Evolutionary conservation across 768 basidiomycete species (phyloP), one percentile per base, ranked within the genome.

Genomic region (Amanita inopinata): DNA sequence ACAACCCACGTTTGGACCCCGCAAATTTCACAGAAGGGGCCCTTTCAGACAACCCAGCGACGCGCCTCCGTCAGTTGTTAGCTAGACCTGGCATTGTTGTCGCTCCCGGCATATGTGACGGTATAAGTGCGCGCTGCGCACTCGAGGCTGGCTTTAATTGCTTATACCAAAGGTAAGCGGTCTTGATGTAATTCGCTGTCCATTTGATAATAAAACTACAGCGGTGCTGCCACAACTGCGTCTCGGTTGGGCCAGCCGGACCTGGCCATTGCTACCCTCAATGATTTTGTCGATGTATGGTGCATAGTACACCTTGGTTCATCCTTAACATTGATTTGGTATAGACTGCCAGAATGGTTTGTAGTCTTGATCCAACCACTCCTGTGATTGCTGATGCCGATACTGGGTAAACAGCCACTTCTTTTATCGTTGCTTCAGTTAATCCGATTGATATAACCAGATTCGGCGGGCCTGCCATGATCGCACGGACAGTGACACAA

Each of bases 311-410:
- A n/a, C n/a, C n/a, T n/a, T n/a, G n/a, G n/a, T n/a, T n/a, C n/a
- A n/a, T n/a, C n/a, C n/a, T n/a, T n/a, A n/a, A n/a, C n/a, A n/a
- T n/a, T n/a, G n/a, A n/a, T n/a, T n/a, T n/a, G n/a, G n/a, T n/a
- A 33, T 40, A 76, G 73, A 74, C 73, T 39, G 82, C 76, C 2
- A 73, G 76, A 54, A 81, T 83, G 78, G 78, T 84, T 40, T 78
- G 76, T 60, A 65, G 76, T 38, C 51, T 85, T 34, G 64, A 76
- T 51, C 81, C 82, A 0, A 67, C 73, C 1, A 65, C 71, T 0
- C 83, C 83, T 0, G 76, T 87, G 14, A 85, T 87, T 47, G 83
- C 83, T 1, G 83, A 87, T 50, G 83, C 83, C 8, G 84, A 87
- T 54, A 86, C 83, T 40, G 83, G 83, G 78, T 78, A 58, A 9